Base-by-base conservation (phyloP, 805 yeast genomes). In the Lipomyces oligophaga region DNA sequence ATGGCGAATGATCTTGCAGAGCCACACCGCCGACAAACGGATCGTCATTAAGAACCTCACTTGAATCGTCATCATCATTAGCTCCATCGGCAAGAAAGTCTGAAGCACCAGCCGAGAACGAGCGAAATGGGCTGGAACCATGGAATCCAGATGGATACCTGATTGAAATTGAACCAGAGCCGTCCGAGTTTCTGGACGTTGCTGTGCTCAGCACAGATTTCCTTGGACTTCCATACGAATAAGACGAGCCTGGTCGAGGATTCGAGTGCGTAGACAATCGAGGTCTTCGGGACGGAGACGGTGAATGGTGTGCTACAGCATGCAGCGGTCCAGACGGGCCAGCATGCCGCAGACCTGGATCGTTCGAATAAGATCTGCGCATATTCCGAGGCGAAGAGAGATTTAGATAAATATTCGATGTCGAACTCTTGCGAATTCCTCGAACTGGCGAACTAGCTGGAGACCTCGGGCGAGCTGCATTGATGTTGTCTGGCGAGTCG, bases 161-260 rank as follows among this genome's bases (percentile, higher is more conserved):
- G 33, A 50, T 47, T 18, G 55, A 50, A 21, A 50, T 47, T 19
- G 49, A 34, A 13, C 41, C 54, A 16, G 52, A 47, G 11, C 55
- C 55, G 30, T 50, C 55, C 2, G 55, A 47, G 16, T 47, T 41
- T 8, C 55, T 44, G 19, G 55, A 42, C 22, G 47, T 27, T 18
- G 31, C 19, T 10, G 33, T 16, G 15, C 30, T 26, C 30, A 38
- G 26, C 7, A 25, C 16, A 3, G 48, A 39, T 19, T 44, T 44
- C 13, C 48, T 19, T 15, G 34, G 32, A n/a, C 44, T 39, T 16
- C 45, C 37, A n/a, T 30, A 20, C n/a, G 40, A 45, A 22, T 27
- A 43, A 21, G 34, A 21, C 21, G 45, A 40, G n/a, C n/a, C 8
- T 27, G 40, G 49, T 33, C 49, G 40, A 20, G n/a, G 7, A 27